Conservation (phyloP, 306 rosid genomes). For the Albizia julibrissin region DNA sequence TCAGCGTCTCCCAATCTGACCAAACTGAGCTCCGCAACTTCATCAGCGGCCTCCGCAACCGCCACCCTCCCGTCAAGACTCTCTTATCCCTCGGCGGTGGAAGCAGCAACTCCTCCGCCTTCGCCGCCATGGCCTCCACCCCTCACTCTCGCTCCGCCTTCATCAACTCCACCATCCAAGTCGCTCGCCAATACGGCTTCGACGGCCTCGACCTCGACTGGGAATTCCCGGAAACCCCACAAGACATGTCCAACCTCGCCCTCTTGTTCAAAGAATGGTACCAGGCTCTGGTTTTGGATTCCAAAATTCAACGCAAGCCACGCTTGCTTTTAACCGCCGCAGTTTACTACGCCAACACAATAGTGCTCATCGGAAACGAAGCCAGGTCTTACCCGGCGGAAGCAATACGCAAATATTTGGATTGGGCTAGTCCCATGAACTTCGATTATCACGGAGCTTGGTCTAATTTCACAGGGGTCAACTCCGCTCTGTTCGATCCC, state of each 20-base stretch:
- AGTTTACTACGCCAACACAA: slow-evolving; percentile 55
- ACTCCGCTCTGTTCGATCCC: slow-evolving; percentile 55
- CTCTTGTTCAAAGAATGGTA: slow-evolving; percentile 57
- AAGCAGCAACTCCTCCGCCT: slow-evolving; percentile 43
- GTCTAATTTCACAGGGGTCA: slow-evolving; percentile 58
- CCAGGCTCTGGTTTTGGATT: slow-evolving; percentile 43
- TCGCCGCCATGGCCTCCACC: slow-evolving; percentile 54
- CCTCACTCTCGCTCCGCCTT: slow-evolving; percentile 40
- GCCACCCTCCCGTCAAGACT: slow-evolving; percentile 53
- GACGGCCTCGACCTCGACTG: slow-evolving; percentile 82
- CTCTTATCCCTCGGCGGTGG: slow-evolving; percentile 80
- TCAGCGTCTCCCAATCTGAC: slow-evolving; percentile 40
- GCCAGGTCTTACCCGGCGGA: slow-evolving; percentile 55
- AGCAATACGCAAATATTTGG: slow-evolving; percentile 46
- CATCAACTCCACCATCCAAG: slow-evolving; percentile 63
- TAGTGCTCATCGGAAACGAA: slow-evolving; percentile 27
- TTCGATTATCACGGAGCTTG: slow-evolving; percentile 73
- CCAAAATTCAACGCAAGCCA: slow-evolving; percentile 23
- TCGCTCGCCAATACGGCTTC: slow-evolving; percentile 63
- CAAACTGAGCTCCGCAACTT: slow-evolving; percentile 40
- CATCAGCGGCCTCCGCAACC: slow-evolving; percentile 42
- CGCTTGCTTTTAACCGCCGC: slow-evolving; percentile 64
- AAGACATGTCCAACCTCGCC: slow-evolving; percentile 71
- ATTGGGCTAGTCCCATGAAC: slow-evolving; percentile 82
- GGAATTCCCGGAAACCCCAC: slow-evolving; percentile 60